Percentiles rank a stretch among this genome's conserved stretches.
These are phyloP conservation scores for Blastocystis sp. DNA, from an alignment of 352 stramenopile genomes.

Conservation along the genomic window DNA sequence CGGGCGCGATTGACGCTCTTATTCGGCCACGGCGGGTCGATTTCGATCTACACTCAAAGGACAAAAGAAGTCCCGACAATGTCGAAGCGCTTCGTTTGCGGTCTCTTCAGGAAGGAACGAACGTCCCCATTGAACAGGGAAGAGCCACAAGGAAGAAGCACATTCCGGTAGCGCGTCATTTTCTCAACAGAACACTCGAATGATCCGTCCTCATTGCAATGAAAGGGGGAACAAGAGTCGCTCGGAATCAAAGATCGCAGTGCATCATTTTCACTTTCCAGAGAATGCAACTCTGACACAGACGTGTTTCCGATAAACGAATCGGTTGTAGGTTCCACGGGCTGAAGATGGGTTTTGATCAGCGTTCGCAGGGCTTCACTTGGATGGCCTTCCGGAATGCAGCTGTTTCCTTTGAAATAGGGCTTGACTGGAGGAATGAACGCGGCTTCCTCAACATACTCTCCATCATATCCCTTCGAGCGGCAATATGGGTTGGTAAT, in stretches of 20 bases:
- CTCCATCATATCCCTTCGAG: background rate
- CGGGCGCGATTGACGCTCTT: slow-evolving; percentile 12
- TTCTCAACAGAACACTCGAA: background rate
- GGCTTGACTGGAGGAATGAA: slow-evolving; percentile 27
- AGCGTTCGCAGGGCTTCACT: background rate
- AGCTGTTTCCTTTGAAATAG: slow-evolving; percentile 15
- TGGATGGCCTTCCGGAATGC: background rate
- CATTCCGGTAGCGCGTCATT: background rate
- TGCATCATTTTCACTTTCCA: too few species aligned
- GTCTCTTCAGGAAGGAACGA: background rate
- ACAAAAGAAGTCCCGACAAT: background rate
- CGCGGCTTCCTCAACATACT: background rate
- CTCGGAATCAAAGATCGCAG: too few species aligned
- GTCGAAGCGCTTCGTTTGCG: background rate
- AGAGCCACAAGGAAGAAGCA: background rate
- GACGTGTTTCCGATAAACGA: background rate
- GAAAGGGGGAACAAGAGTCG: too few species aligned
- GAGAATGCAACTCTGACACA: background rate
- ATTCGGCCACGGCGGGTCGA: slow-evolving; percentile 36
- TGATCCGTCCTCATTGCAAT: background rate
- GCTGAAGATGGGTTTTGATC: background rate
- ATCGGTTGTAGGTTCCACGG: background rate
- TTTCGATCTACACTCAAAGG: slow-evolving; percentile 2
- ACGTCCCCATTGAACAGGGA: slow-evolving; percentile 22
- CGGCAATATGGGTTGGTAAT: background rate